Conservation (phyloP, 225 moss, liverwort and hornwort species). For the Sphagnum tenellum region DNA sequence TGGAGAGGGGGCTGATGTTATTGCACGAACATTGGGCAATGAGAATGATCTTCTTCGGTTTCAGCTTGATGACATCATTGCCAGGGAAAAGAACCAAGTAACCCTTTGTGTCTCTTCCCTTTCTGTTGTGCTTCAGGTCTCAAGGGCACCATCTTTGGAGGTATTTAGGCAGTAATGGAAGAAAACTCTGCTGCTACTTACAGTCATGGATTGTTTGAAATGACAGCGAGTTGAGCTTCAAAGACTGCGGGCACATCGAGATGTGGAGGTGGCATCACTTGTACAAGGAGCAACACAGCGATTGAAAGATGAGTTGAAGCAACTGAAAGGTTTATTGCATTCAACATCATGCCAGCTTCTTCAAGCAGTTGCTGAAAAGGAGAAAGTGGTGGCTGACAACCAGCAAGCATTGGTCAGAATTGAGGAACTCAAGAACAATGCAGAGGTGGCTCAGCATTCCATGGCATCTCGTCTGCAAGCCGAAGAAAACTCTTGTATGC, state of each 20-base stretch:
- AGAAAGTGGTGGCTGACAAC: conserved; percentile 47
- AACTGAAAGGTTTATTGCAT: conserved; percentile 51
- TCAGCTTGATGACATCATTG: conserved; percentile 71
- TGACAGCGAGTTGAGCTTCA: conserved; percentile 64
- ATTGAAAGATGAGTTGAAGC: conserved; percentile 71
- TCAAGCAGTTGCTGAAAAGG: conserved; percentile 62
- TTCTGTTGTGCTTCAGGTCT: not conserved
- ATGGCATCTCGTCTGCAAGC: conserved; percentile 27
- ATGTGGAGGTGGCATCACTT: conserved; percentile 68
- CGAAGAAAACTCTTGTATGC: conserved; percentile 35
- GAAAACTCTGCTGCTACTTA: not conserved
- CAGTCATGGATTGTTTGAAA: not conserved
- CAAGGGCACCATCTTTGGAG: no score
- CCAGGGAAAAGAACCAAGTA: conserved; percentile 73
- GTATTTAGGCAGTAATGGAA: not conserved
- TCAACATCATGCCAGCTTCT: conserved; percentile 58
- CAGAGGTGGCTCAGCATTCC: conserved; percentile 21
- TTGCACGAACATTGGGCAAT: conserved; percentile 55
- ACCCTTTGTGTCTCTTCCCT: not conserved
- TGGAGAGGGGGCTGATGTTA: conserved; percentile 40
- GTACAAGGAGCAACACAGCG: conserved; percentile 53
- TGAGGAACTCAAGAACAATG: conserved; percentile 30
- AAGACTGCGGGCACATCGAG: conserved; percentile 66
- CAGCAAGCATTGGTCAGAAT: conserved; percentile 29
- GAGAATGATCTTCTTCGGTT: conserved; percentile 71